phyloP scores from a whole-genome alignment of 2,329 filamentous ascomycete genomes.

The Fusarium graminum region DNA sequence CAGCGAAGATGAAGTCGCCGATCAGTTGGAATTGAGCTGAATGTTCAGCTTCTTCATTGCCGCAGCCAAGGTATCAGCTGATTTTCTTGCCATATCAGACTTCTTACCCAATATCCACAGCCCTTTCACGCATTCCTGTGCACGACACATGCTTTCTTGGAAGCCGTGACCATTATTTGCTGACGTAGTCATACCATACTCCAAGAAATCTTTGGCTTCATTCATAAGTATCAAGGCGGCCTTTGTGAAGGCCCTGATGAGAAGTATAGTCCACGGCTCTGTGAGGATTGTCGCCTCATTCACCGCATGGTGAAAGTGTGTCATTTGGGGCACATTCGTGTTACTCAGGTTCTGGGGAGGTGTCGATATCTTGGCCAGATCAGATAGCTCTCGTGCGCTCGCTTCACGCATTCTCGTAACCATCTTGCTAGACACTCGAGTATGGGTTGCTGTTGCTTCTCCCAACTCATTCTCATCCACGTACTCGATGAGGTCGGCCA shows the following conservation, averaged over 20 bases:
- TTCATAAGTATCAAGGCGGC: slow-evolving; percentile 57
- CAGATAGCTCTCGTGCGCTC: slow-evolving; percentile 61
- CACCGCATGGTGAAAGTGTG: slow-evolving; percentile 65
- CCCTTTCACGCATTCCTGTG: slow-evolving; percentile 64
- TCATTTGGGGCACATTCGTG: slow-evolving; percentile 43
- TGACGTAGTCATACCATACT: slow-evolving; percentile 38
- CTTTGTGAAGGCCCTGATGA: slow-evolving; percentile 66
- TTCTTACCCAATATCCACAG: slow-evolving; percentile 68
- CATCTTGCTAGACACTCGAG: slow-evolving; percentile 50
- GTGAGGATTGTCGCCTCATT: slow-evolving; percentile 67
- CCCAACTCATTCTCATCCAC: slow-evolving; percentile 59
- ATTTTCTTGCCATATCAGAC: slow-evolving; percentile 60
- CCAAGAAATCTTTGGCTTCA: slow-evolving; percentile 43
- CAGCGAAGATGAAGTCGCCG: not conserved
- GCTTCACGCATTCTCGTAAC: slow-evolving; percentile 57
- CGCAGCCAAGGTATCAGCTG: slow-evolving; percentile 39
- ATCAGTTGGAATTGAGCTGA: not conserved
- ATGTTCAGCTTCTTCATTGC: slow-evolving; percentile 31
- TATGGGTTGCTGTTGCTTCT: slow-evolving; percentile 27
- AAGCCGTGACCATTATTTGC: slow-evolving; percentile 41
- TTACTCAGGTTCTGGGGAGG: slow-evolving; percentile 38
- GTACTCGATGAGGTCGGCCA: slow-evolving; percentile 66
- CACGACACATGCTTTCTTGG: slow-evolving; percentile 54
- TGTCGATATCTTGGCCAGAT: slow-evolving; percentile 62
- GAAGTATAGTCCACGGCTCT: slow-evolving; percentile 70